Conservation (phyloP, 192 early-diverging fungal genomes). For the Gryganskiella cystojenkinii region DNA sequence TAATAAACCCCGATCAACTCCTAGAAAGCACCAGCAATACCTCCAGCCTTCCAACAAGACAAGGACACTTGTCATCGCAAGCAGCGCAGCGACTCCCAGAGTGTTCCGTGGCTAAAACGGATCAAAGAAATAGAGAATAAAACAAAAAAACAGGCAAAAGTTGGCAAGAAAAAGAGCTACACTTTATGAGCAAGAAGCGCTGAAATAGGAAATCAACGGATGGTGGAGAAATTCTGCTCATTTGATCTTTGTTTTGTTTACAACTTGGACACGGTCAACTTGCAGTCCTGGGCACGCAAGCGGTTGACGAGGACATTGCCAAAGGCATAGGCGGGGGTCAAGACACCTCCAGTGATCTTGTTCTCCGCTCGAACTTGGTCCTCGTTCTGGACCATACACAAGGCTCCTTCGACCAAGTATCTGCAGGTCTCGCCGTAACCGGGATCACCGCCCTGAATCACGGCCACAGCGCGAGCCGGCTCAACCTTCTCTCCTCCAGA, state of each 20-base stretch:
- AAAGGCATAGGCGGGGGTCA: conserved; percentile 86
- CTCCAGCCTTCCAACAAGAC: too few species aligned
- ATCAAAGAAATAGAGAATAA: too few species aligned
- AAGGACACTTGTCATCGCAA: too few species aligned
- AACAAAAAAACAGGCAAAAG: too few species aligned
- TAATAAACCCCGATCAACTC: too few species aligned
- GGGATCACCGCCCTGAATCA: conserved; percentile 68
- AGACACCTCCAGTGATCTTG: conserved; percentile 73
- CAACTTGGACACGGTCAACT: conserved; percentile 29
- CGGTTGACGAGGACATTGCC: conserved; percentile 75
- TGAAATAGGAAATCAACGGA: too few species aligned
- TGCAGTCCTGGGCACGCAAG: conserved; percentile 69
- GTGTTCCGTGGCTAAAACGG: too few species aligned
- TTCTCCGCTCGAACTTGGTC: conserved; percentile 56
- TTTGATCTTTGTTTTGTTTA: neutral
- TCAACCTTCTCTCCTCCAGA: conserved; percentile 24
- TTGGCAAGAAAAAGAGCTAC: too few species aligned
- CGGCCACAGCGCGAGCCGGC: conserved; percentile 9
- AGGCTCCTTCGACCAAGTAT: conserved; percentile 82
- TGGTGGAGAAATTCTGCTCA: neutral
- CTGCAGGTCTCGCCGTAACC: conserved; percentile 86
- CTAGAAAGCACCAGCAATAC: too few species aligned
- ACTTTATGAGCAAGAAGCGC: too few species aligned
- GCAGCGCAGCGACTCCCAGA: too few species aligned
- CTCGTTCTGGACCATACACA: conserved; percentile 74